Percentiles rank a stretch among this genome's conserved stretches.
Evolutionary conservation across 495 filamentous ascomycete species (phyloP).

Genomic region (Neurospora sp.): DNA sequence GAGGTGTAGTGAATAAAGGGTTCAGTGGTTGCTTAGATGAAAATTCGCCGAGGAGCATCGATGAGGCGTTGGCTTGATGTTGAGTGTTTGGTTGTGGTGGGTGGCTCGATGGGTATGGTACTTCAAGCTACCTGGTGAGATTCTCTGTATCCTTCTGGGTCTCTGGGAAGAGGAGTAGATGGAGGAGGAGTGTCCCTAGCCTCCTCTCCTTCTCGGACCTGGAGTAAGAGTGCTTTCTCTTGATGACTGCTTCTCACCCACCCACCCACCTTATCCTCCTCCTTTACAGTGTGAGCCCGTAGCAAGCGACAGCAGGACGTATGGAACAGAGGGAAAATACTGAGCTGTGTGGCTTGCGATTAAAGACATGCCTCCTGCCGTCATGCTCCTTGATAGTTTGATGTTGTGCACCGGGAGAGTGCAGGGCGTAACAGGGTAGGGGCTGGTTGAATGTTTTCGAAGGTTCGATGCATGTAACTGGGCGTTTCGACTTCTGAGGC

Average conservation of each 20-base stretch:
- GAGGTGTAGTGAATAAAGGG: neutral
- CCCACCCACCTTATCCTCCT: too few species aligned
- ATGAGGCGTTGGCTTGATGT: too few species aligned
- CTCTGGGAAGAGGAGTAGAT: too few species aligned
- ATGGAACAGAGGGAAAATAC: neutral
- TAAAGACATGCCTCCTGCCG: neutral
- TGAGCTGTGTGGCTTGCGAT: neutral
- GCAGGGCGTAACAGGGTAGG: neutral
- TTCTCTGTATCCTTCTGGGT: neutral
- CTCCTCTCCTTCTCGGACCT: too few species aligned
- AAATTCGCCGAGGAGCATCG: neutral
- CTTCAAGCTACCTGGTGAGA: neutral
- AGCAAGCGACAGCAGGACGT: neutral
- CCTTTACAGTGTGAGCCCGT: neutral
- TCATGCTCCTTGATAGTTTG: neutral
- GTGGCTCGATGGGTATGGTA: neutral
- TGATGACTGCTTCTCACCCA: too few species aligned
- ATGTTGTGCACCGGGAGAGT: neutral
- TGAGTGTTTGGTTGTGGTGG: too few species aligned
- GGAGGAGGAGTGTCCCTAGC: too few species aligned
- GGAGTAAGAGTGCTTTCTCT: too few species aligned
- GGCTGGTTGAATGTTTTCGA: neutral
- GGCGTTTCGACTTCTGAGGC: neutral
- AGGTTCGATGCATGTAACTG: neutral
- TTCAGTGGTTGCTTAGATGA: neutral